Evolutionary conservation across 2,329 filamentous ascomycete genomes (phyloP), one percentile per base, ranked within the genome.

Genomic region (Coniochaeta sp.): DNA sequence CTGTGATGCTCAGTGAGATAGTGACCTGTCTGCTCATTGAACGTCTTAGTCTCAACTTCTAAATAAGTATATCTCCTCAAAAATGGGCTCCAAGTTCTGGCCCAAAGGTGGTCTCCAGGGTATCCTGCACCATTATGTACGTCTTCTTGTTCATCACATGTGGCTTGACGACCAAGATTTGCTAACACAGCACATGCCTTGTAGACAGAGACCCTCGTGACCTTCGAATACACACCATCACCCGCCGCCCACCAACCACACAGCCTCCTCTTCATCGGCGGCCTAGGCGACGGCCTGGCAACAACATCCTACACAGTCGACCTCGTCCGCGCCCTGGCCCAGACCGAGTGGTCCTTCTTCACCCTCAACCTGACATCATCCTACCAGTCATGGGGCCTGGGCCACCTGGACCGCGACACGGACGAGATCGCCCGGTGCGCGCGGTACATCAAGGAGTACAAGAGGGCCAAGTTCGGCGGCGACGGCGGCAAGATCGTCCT

Each of bases 401-500:
- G 71, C 19, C 70, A 73, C 62, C 70, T 74, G 8, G 72, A 73
- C 60, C 65, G 72, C 62, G 72, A 74, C 60, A 72, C 70, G 9
- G 67, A 74, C 58, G 72, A 74, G 62, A 68, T 74, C 43, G 71
- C 72, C 17, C 61, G 67, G 60, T 72, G 68, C 59, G 44, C 65
- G 28, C 63, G 63, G 57, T 70, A 70, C 61, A 70, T 72, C 61
- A 64, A 67, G 54, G 67, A 70, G 28, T 72, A 73, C 63, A 73
- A 74, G 62, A 65, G 61, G 9, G 64, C 67, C 55, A 68, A 69
- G 57, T 71, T 64, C 54, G 67, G 70, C 19, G 17, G n/a, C 57
- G 74, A 16, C 9, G 38, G 81, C 7, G 75, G 74, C 8, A 85
- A 84, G 60, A 67, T 88, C 19, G 83, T 87, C 28, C 72, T 89